Percentiles rank a stretch among this genome's conserved stretches.
These are phyloP conservation scores for Aspergillus brasiliensis DNA, from an alignment of 2,329 filamentous ascomycete species.

Conservation along the genomic window DNA sequence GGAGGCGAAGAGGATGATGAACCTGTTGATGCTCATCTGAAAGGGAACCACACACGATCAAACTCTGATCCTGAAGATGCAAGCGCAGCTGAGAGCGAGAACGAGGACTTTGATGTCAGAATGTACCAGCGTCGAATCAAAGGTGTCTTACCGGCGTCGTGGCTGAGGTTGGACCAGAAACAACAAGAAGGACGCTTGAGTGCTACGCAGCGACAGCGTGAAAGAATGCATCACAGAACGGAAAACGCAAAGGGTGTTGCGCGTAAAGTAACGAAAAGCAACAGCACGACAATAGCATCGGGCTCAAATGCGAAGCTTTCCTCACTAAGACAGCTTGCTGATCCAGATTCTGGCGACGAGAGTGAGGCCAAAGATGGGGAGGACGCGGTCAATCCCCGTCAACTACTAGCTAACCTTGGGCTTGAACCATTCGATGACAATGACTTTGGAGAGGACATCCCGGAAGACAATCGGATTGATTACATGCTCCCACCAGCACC, in stretches of 20 bases:
- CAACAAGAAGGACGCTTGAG: conserved; percentile 29
- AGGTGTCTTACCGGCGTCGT: conserved; percentile 54
- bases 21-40: conserved; percentile 21
- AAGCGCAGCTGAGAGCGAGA: background rate
- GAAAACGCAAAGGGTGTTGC: conserved; percentile 39
- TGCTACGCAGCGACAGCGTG: conserved; percentile 22
- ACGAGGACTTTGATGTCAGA: conserved; percentile 33
- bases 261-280: conserved; percentile 33
- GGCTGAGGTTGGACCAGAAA: conserved; percentile 45
- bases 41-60: conserved; percentile 19
- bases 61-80: conserved; percentile 19
- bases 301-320: conserved; percentile 16
- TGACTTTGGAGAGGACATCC: conserved; percentile 35
- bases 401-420: conserved; percentile 19
- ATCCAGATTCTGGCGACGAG: conserved; percentile 36
- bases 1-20: conserved; percentile 19
- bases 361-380: conserved; percentile 16
- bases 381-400: conserved; percentile 12
- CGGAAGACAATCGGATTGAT: conserved; percentile 47
- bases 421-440: conserved; percentile 27
- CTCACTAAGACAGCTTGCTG: conserved; percentile 27
- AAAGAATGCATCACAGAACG: conserved; percentile 19
- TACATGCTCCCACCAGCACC: conserved; percentile 40
- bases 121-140: conserved; percentile 45
- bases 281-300: conserved; percentile 16